Conservation (phyloP, 140 eudicot genomes). For the Bidens hawaiensis region DNA sequence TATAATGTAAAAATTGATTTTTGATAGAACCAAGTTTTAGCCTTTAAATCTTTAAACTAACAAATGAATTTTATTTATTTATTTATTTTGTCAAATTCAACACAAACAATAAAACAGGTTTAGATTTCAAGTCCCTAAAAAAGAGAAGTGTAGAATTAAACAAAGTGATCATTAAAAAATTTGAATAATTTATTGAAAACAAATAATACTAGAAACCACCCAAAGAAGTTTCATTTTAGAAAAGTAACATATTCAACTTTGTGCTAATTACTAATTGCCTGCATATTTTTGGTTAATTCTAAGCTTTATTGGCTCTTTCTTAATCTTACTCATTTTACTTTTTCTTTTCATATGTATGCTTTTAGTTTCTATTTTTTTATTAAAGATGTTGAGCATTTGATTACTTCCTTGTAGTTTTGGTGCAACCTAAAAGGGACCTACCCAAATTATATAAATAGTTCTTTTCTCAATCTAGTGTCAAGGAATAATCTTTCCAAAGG, state of each 20-base stretch:
- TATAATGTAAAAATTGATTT: neutral
- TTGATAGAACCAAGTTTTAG: conserved; percentile 7
- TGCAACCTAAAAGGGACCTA: conserved; percentile 28
- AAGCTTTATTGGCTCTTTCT: conserved; percentile 19
- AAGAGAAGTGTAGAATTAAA: neutral
- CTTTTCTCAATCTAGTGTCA: conserved; percentile 22
- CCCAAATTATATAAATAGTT: neutral
- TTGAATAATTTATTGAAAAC: neutral
- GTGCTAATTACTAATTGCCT: neutral
- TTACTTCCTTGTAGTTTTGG: conserved; percentile 26
- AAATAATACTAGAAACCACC: neutral
- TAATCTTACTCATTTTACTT: conserved; percentile 12
- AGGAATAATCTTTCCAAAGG: conserved; percentile 21
- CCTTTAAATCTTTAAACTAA: conserved; percentile 6
- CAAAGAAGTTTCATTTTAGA: neutral
- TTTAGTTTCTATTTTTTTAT: neutral
- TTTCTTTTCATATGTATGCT: neutral
- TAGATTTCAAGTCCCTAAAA: neutral
- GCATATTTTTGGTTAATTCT: conserved; percentile 18
- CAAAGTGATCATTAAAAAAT: neutral
- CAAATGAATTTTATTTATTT: neutral
- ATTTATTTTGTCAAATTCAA: neutral
- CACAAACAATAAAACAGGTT: neutral
- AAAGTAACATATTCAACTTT: neutral
- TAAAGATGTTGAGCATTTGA: neutral